phyloP scores from a whole-genome alignment of 2,329 filamentous ascomycete genomes.

The Fusarium goolgardi region DNA sequence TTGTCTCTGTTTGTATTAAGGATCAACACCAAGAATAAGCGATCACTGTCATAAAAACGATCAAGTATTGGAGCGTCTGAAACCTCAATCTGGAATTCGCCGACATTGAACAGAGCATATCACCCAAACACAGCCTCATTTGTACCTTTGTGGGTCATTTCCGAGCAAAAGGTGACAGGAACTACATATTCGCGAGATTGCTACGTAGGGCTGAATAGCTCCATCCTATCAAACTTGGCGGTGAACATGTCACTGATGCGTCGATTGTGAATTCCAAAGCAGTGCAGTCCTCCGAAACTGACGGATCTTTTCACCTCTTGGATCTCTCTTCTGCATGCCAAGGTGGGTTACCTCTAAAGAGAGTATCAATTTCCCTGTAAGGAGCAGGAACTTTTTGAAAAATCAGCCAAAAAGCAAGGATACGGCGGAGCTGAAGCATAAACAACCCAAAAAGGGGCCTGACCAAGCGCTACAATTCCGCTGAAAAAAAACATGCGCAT shows the following conservation, averaged over 20 bases:
- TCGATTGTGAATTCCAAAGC: not conserved
- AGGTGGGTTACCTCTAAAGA: not conserved
- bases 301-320: not conserved
- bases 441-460: not conserved
- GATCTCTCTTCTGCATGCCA: not conserved
- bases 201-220: conserved; percentile 5
- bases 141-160: not conserved
- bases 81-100: not conserved
- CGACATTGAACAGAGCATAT: not conserved
- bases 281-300: too few species aligned
- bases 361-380: not conserved
- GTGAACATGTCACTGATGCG: not conserved
- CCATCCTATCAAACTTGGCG: not conserved
- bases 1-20: not conserved
- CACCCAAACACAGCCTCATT: not conserved
- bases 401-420: not conserved
- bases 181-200: not conserved
- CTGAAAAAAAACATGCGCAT: too few species aligned
- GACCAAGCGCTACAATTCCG: not conserved
- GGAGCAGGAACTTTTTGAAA: not conserved
- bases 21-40: not conserved
- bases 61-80: not conserved
- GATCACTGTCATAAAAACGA: not conserved
- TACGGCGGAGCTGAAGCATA: not conserved
- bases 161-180: not conserved